Evolutionary conservation across 345 rosid genomes (phyloP).

Genomic region (Lepidium africanum): DNA sequence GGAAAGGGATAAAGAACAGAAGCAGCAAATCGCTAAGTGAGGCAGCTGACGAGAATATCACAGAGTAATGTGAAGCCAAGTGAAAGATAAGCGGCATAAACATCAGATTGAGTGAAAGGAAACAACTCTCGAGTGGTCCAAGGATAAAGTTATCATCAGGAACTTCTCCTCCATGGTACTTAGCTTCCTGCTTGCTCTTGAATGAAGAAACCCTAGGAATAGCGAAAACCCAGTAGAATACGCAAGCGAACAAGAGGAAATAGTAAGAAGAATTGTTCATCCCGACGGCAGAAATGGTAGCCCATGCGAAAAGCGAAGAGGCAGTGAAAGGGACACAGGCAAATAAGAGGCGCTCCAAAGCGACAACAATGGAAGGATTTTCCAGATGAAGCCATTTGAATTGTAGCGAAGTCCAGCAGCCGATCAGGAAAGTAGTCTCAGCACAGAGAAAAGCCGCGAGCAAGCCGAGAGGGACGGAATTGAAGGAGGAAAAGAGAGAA

Average conservation of each 20-base stretch:
- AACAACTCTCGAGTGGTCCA: constrained; percentile 68
- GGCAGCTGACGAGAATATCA: constrained; percentile 63
- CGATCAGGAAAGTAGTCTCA: constrained; percentile 66
- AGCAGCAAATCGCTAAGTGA: constrained; percentile 66
- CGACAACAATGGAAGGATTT: constrained; percentile 77
- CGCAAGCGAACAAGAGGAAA: constrained; percentile 61
- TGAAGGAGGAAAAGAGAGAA: constrained; percentile 50
- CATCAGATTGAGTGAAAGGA: constrained; percentile 71
- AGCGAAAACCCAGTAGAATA: constrained; percentile 91
- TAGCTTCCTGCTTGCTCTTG: constrained; percentile 67
- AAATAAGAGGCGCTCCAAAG: constrained; percentile 82
- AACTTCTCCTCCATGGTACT: constrained; percentile 89
- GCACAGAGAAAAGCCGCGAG: constrained; percentile 76
- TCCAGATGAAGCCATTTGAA: constrained; percentile 96
- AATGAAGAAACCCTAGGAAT: constrained; percentile 85
- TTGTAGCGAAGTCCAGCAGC: constrained; percentile 93
- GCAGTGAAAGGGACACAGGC: constrained; percentile 78
- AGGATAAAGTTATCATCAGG: constrained; percentile 85
- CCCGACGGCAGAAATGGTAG: constrained; percentile 84
- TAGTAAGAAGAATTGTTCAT: constrained; percentile 83
- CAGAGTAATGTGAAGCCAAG: constrained; percentile 78
- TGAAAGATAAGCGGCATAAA: constrained; percentile 82
- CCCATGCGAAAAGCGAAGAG: constrained; percentile 89
- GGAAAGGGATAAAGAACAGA: constrained; percentile 79
- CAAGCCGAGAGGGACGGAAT: constrained; percentile 52